Base-by-base conservation (phyloP, 164 flowering plant species). In the Protea cynaroides region DNA sequence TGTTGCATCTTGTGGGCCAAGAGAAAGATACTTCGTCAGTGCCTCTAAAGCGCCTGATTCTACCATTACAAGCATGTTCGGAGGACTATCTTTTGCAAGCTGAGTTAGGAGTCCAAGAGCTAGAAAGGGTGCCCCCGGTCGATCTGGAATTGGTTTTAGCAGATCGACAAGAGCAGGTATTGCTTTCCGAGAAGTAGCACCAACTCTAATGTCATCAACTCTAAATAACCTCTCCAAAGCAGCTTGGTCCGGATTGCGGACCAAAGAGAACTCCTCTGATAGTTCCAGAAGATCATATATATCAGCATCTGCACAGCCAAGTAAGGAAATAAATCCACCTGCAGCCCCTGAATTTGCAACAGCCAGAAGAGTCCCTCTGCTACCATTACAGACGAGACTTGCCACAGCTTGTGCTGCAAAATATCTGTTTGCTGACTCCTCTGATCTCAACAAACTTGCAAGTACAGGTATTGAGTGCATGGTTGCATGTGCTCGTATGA, bases 281-380 rank as follows among this genome's bases (percentile, higher is more conserved):
- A 95, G 70, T 57, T 83, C 87, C 64, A 90, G 68, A 62, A 95
- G 94, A 63, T 88, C 86, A 50, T 57, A 37, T 72, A 90, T 92
- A 66, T 95, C 97, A 73, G 29, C 82, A 73, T 95, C 97, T 72
- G 97, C 97, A 84, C 97, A 95, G 55, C 99, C 99, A 69, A 95
- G 89, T 66, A 95, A 72, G 50, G 95, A 75, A 61, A 92, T 90
- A 49, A 95, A 89, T 58, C 98, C 98, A 69, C 79, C 86, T 17
- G 94, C 86, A 46, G 92, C 88, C n/a, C 98, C 98, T 38, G 97
- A 92, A 77, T 88, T 95, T 40, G 98, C 97, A 65, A 95, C 91
- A 70, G 97, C 81, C 19, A 95, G 82, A 58, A 95, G 87, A 61
- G 99, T 95, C 36, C 97, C 97, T 69, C 97, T 78, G 85, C 97